A percentile compares a stretch with the other conserved stretches of the same genome.
Evolutionary conservation across 164 flowering plant species (phyloP).

Genomic region (Cinnamomum micranthum): DNA sequence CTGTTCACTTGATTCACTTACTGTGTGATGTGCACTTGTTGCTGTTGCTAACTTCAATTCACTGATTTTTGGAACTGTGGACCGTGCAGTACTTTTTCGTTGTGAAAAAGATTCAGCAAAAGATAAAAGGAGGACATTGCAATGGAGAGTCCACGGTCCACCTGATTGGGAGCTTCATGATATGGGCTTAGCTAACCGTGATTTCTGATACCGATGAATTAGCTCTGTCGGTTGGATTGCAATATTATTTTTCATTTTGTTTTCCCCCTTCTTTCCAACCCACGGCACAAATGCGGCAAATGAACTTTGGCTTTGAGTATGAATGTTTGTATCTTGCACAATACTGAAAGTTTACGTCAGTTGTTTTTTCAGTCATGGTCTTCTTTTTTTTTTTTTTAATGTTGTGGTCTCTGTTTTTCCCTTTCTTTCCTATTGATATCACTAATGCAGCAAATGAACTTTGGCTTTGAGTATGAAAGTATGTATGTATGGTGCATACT

Average conservation of each 20-base stretch:
- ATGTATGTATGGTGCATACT: too few relatives aligned
- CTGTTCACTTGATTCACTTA: neutral
- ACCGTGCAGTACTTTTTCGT: constrained; percentile 56
- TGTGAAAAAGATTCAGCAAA: constrained; percentile 44
- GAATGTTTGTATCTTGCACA: too few relatives aligned
- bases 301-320: neutral
- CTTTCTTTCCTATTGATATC: neutral
- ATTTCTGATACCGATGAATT: too few relatives aligned
- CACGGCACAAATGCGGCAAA: neutral
- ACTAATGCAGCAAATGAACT: neutral
- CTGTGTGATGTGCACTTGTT: neutral
- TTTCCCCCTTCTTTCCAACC: neutral
- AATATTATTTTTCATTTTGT: neutral
- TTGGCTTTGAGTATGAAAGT: too few relatives aligned
- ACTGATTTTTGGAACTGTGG: constrained; percentile 8
- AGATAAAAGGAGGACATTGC: constrained; percentile 53
- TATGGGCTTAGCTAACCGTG: neutral
- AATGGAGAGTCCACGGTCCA: constrained; percentile 19
- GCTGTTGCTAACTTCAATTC: neutral
- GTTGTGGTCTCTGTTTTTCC: too few relatives aligned
- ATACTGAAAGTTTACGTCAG: neutral
- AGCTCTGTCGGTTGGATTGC: neutral
- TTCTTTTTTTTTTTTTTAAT: too few relatives aligned
- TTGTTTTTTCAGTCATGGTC: neutral
- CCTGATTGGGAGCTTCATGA: neutral